Base-by-base conservation (phyloP, 192 early-diverging fungal genomes). In the Thamnidium elegans region DNA sequence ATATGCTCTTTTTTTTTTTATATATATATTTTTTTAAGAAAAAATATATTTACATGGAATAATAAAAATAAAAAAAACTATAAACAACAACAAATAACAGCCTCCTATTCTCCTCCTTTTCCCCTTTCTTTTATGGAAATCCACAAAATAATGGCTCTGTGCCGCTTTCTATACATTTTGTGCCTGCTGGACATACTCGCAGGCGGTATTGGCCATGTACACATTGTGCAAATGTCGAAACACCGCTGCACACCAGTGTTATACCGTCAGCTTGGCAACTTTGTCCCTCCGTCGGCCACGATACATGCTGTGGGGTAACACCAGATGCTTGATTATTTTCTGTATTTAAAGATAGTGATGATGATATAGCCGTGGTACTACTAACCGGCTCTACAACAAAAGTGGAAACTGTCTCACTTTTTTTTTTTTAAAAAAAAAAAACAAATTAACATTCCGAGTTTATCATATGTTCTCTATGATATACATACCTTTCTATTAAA, bases 191-290 rank as follows among this genome's bases (percentile, higher is more conserved):
- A 45, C 83, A 84, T 3, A 65, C 14, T 32, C 68, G 59, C 5
- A 77, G 46, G 31, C 75, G 72, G 79, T 78, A 84, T 9, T 39
- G 44, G 10, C 81, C 81, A 42, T 70, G 55, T 26, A 68, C 55
- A 61, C 81, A 85, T 21, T 77, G 55, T 6, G 76, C 83, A 74
- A 74, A 81, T 7, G 53, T 62, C 17, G 68, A 54, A 20, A 0
- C 1, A 2, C 81, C 79, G 48, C 55, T 69, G 51, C 83, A 85
- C 1, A 66, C 26, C 26, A 26, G 26, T 26, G 26, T 26, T 26
- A 26, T 26, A 26, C 26, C 26, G 3, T 26, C 26, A 1, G 3
- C 26, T 26, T 26, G 26, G 26, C 26, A 26, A 26, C 26, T 26
- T 26, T 26, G 26, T 26, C 26, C 26, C 26, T 26, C 26, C 26